Evolutionary conservation across 2,329 filamentous ascomycete species (phyloP).

Genomic region (Dactylella cylindrospora): DNA sequence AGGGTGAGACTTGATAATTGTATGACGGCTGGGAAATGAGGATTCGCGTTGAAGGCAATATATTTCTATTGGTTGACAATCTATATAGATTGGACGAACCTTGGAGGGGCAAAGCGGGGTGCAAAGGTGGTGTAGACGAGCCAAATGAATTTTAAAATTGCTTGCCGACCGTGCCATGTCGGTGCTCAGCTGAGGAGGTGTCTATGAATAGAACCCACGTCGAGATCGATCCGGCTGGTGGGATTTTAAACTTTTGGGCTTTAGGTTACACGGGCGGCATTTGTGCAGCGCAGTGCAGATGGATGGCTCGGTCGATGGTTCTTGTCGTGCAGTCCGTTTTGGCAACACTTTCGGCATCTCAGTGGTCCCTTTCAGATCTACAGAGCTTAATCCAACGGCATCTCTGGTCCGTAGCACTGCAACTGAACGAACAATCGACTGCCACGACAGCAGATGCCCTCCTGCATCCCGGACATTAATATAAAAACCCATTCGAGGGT

Average conservation of each 20-base stretch:
- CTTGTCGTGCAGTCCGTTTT: background rate
- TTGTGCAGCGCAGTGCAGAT: background rate
- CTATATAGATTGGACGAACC: too few species aligned
- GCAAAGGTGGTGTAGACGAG: too few species aligned
- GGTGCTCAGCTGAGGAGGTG: background rate
- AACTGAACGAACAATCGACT: slow-evolving; percentile 18
- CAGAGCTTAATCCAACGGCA: slow-evolving; percentile 29
- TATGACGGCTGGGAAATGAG: slow-evolving; percentile 2
- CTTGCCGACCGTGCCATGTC: too few species aligned
- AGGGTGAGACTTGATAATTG: too few species aligned
- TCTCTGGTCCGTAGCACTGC: slow-evolving; percentile 1
- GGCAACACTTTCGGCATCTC: slow-evolving; percentile 15
- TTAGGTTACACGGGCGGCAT: background rate
- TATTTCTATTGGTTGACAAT: background rate
- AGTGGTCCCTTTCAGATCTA: slow-evolving; percentile 3
- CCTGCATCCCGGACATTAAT: background rate
- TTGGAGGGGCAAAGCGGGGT: too few species aligned
- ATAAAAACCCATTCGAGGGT: slow-evolving; percentile 31
- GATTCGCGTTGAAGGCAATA: too few species aligned
- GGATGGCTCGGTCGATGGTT: background rate
- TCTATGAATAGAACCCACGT: slow-evolving; percentile 13
- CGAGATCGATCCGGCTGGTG: background rate
- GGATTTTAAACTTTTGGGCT: too few species aligned
- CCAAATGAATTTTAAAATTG: too few species aligned
- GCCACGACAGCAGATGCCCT: slow-evolving; percentile 34